Evolutionary conservation across 441 rosid species (phyloP), one percentile per base, ranked within the genome.

Genomic region (Euphorbia neoarborescens): DNA sequence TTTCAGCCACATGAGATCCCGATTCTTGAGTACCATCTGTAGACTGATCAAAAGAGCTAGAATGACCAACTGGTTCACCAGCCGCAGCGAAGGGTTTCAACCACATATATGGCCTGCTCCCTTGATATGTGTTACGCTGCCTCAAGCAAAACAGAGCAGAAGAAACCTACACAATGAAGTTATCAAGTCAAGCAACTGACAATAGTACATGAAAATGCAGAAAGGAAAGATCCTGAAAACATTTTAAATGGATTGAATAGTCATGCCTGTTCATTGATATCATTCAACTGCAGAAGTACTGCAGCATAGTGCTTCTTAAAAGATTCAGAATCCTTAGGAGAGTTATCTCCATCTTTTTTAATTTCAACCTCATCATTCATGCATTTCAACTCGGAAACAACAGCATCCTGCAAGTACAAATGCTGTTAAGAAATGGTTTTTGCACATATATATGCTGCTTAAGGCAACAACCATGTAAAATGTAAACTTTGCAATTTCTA

Each of bases 1-100:
- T 88, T 79, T 91, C 97, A 58, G 80, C 78, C 72, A 84, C 87
- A 69, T 83, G 88, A 76, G 90, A 86, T 76, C 87, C 96, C 65
- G 86, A 75, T 79, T 92, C 98, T 76, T 80, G 87, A 42, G 80
- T 78, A 68, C 73, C 80, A 35, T 69, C 73, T 30, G 46, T 60
- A 28, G 75, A 73, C 59, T 53, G 64, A 53, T 76, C 71, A 46
- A 48, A 62, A 64, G 82, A 80, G 64, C 67, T 78, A 68, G 75
- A 77, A 11, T 75, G 76, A 69, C 73, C 75, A 76, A 71, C 77
- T 58, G 84, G 83, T 57, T 81, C 79, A 25, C 73, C 73, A 8
- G 44, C 42, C 61, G 50, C 35, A 61, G 80, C 54, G 46, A 76
- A 37, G 44, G 85, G 75, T 70, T 80, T 90, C 74, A 71, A 63